Percentiles rank a stretch among this genome's conserved stretches.
Evolutionary conservation across 2,329 filamentous ascomycete genomes (phyloP).

Genomic region (Simplicillium sp.): DNA sequence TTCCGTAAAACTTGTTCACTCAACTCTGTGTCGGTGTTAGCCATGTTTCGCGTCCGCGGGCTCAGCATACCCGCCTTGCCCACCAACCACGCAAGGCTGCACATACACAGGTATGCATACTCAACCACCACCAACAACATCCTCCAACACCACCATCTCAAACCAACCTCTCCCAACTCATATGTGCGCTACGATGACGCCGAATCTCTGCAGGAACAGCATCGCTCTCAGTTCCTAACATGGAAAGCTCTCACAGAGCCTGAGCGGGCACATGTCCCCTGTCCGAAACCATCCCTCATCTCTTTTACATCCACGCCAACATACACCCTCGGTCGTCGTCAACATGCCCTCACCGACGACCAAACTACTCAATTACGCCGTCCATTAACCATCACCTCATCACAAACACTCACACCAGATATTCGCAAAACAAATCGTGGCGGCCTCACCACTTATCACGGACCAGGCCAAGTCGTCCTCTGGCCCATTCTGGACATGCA

Average conservation of each 20-base stretch:
- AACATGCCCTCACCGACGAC: constrained; percentile 37
- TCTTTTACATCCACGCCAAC: constrained; percentile 76
- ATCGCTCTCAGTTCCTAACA: constrained; percentile 22
- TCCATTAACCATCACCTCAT: constrained; percentile 23
- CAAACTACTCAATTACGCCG: constrained; percentile 36
- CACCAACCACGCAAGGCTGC: too few relatives aligned
- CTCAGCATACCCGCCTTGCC: too few relatives aligned
- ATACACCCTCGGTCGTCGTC: constrained; percentile 84
- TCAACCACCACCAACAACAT: constrained; percentile 8
- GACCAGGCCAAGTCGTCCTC: constrained; percentile 84
- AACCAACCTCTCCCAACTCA: constrained; percentile 9
- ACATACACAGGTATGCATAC: too few relatives aligned
- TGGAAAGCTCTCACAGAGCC: constrained; percentile 20
- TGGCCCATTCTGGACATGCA: constrained; percentile 85
- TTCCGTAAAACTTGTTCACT: too few relatives aligned
- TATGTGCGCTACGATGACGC: constrained; percentile 21
- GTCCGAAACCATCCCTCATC: constrained; percentile 62
- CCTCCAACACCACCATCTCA: constrained; percentile 21
- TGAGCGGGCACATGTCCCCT: constrained; percentile 13
- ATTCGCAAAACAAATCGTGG: constrained; percentile 61
- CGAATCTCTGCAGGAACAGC: constrained; percentile 20
- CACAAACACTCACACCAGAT: constrained; percentile 17
- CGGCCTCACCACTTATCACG: constrained; percentile 90
- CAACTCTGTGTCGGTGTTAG: too few relatives aligned
- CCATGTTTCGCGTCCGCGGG: too few relatives aligned